phyloP scores from a whole-genome alignment of 148 eudicot species.

The Amaranthus hypochondriacus region DNA sequence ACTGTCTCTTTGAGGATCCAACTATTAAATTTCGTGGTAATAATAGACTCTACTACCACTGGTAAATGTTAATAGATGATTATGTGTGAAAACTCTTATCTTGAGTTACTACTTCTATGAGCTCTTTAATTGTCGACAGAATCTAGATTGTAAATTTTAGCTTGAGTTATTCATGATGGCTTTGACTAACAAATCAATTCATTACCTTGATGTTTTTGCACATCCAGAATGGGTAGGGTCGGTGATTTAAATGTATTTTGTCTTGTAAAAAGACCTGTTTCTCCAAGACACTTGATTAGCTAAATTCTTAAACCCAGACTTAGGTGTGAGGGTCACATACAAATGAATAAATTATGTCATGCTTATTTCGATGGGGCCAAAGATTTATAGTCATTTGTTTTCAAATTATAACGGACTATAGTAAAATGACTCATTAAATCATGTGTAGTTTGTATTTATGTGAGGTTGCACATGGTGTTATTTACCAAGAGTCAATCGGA shows the following conservation, averaged over 20 bases:
- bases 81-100: neutral
- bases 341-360: no score
- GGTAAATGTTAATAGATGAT: neutral
- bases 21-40: constrained; percentile 84
- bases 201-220: neutral
- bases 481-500: no score
- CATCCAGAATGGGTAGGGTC: neutral
- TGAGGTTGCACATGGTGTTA: no score
- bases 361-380: no score
- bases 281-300: neutral
- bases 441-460: no score
- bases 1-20: constrained; percentile 90
- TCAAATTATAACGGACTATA: no score
- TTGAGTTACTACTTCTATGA: neutral
- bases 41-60: constrained; percentile 4
- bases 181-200: neutral
- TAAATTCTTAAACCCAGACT: neutral
- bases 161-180: neutral
- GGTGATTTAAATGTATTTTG: no score
- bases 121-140: neutral
- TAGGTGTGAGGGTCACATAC: neutral
- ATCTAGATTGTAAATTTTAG: neutral
- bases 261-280: neutral
- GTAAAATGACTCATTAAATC: no score
- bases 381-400: no score